Evolutionary conservation across 306 rosid species (phyloP).

Genomic region (Abrus pulchellus): DNA sequence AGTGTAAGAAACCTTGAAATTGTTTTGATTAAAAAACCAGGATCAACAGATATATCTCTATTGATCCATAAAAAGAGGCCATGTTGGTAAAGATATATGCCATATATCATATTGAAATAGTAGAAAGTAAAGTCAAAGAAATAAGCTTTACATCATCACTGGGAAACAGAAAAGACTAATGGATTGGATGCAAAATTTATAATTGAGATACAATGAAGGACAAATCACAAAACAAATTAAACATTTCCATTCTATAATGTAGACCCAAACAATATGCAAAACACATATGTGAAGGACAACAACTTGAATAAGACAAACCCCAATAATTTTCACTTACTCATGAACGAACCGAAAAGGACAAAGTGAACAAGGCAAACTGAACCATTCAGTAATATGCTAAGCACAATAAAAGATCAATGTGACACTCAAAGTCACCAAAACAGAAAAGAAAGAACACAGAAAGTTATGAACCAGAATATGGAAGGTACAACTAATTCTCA

Average conservation of each 20-base stretch:
- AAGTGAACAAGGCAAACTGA: conserved; percentile 27
- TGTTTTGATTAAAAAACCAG: conserved; percentile 35
- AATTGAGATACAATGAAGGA: conserved; percentile 24
- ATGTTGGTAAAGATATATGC: conserved; percentile 5
- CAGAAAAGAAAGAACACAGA: not conserved
- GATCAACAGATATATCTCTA: conserved; percentile 2
- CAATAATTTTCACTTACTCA: conserved; percentile 20
- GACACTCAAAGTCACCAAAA: conserved; percentile 15
- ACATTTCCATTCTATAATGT: conserved; percentile 21
- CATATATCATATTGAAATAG: not conserved
- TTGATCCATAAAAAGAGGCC: conserved; percentile 14
- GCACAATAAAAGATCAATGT: not conserved
- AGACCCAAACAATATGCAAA: conserved; percentile 2
- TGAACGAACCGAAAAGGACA: conserved; percentile 3
- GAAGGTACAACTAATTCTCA: conserved; percentile 18
- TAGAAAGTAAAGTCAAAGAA: not conserved
- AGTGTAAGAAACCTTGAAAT: conserved; percentile 37
- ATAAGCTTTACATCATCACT: conserved; percentile 14
- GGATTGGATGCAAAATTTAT: not conserved
- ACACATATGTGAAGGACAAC: conserved; percentile 18
- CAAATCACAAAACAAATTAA: conserved; percentile 17
- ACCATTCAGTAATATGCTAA: conserved; percentile 14
- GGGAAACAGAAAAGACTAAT: not conserved
- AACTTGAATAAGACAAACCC: conserved; percentile 1
- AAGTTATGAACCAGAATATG: conserved; percentile 1